Evolutionary conservation across 2,329 filamentous ascomycete genomes (phyloP), one percentile per base, ranked within the genome.

Genomic region (Xylaria arbuscula): DNA sequence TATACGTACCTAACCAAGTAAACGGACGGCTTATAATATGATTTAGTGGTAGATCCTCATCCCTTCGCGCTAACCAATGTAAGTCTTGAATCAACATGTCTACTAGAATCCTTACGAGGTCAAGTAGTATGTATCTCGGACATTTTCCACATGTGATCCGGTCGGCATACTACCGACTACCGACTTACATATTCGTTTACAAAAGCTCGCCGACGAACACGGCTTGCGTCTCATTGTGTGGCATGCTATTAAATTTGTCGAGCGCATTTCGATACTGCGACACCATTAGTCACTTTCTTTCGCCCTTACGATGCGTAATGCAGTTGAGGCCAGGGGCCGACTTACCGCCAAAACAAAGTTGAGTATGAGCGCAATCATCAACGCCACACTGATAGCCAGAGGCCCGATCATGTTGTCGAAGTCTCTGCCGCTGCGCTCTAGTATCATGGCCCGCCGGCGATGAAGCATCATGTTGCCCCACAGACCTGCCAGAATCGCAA

Each of bases 391-490:
- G 51, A 98, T 90, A 9, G 97, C 86, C 64, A 98, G 81, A 0
- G 96, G 96, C 0, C 96, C 96, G 68, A 93, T 81, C 76, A 95
- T 83, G 74, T 94, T 96, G 80, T 99, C 95, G 80, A 99, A 97
- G 75, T 98, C 94, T 80, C 92, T 95, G 10, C 93, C 94, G 76
- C 93, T 97, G 72, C 96, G 85, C 79, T 93, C 89, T 47, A 91
- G 80, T 77, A 99, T 99, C 86, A 98, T 89, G 62, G 84, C 86
- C 67, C 91, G 87, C 40, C 96, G 86, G 77, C 87, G 88, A 76
- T 91, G 89, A 77, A 97, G 92, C 84, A 97, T 92, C 68, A 84
- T 88, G 80, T 93, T 97, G 2, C 96, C 96, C 96, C 96, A 99
- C 1, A 85, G 83, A 0, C 92, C 93, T 0, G 94, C 89, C 79